Percentiles rank a stretch among this genome's conserved stretches.
phyloP scores from a whole-genome alignment of 352 stramenopile species.

The Phytophthora sp. region DNA sequence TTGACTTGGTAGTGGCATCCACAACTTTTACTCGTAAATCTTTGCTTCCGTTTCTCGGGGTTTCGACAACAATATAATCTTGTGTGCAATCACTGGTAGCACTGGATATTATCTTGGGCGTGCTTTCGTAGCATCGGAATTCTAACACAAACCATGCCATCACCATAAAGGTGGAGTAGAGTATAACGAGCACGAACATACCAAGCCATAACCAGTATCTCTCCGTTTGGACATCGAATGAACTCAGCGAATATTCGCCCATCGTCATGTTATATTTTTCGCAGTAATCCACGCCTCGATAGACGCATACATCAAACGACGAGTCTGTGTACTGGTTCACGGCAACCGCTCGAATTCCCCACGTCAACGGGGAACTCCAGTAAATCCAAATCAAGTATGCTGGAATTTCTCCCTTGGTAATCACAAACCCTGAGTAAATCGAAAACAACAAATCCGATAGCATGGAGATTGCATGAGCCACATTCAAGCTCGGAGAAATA shows the following conservation, averaged over 20 bases:
- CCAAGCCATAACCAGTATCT: constrained; percentile 55
- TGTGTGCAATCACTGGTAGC: not conserved
- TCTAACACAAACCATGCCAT: constrained; percentile 45
- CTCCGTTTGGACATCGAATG: constrained; percentile 55
- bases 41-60: not conserved
- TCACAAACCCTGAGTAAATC: constrained; percentile 68
- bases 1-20: not conserved
- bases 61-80: not conserved
- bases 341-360: constrained; percentile 57
- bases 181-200: constrained; percentile 38
- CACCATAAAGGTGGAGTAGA: constrained; percentile 48
- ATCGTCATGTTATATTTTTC: constrained; percentile 28
- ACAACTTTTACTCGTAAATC: not conserved
- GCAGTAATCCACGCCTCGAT: constrained; percentile 57
- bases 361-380: constrained; percentile 75
- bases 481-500: constrained; percentile 43
- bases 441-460: constrained; percentile 66
- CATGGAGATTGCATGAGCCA: constrained; percentile 54
- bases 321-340: constrained; percentile 63
- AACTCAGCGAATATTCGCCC: constrained; percentile 48
- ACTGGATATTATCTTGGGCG: not conserved
- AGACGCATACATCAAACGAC: constrained; percentile 44
- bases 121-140: constrained; percentile 45
- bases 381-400: constrained; percentile 72
- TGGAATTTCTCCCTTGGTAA: constrained; percentile 62